Base-by-base conservation (phyloP, 148 eudicot genomes). In the Talinum fruticosum region DNA sequence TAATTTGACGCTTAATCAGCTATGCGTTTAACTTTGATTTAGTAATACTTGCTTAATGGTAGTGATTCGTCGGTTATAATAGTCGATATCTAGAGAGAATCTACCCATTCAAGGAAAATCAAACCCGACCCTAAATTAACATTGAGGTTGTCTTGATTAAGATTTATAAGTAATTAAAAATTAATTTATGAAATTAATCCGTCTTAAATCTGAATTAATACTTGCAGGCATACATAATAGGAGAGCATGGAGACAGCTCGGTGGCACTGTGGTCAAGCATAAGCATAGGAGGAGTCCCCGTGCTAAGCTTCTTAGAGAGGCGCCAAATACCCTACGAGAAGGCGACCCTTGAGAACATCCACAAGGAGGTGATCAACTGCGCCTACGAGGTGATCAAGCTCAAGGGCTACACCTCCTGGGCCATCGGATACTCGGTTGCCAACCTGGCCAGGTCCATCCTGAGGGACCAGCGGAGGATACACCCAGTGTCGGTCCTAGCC, bases 401-500 rank as follows among this genome's bases (percentile, higher is more conserved):
- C 38, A 95, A 95, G 81, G 99, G 99, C 14, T 95, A 95, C 93
- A 95, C 99, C 2, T 95, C 99, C 0, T 95, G 99, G 99, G 99
- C 99, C 0, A 89, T 95, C 6, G 99, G 99, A 2, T 95, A 95
- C 87, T 95, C 99, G 0, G 99, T 85, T 16, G 94, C 99, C 0
- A 95, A 71, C 86, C 73, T 95, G 36, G 97, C 96, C 30, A 78
- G 94, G 1, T 75, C 90, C 28, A 81, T 95, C 1, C 90, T 95
- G 3, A 82, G 99, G 41, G 93, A 93, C 72, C 99, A 95, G 75
- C 80, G 96, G 45, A 80, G 88, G 30, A 91, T 95, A 72, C 99
- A 95, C 85, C 99, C 99, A 0, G 92, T 92, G 14, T 82, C 99
- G 12, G 91, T 95, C 44, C 82, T 95, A 5, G 93, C 96, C 0